Percentiles rank a stretch among this genome's conserved stretches.
phyloP scores from a whole-genome alignment of 495 filamentous ascomycete species.

The Beverwykella pulmonaria region DNA sequence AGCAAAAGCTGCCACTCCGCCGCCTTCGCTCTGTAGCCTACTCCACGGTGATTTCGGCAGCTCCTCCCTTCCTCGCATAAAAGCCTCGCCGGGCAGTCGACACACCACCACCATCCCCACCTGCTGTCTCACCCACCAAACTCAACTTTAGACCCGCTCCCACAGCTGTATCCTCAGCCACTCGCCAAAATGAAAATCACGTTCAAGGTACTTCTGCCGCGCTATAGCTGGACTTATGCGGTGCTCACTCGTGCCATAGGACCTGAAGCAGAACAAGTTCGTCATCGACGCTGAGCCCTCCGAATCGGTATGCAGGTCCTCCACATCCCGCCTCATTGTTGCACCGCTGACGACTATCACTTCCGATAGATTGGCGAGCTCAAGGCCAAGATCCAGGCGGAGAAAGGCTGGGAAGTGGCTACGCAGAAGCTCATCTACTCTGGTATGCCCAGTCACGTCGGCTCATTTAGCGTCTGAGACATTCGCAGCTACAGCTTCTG shows the following conservation, averaged over 20 bases:
- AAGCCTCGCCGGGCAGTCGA: neutral
- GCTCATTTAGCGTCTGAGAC: conserved; percentile 9
- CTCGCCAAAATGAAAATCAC: conserved; percentile 74
- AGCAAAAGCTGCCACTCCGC: conserved; percentile 14
- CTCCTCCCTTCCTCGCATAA: neutral
- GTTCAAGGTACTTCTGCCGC: conserved; percentile 64
- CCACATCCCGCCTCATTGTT: conserved; percentile 7
- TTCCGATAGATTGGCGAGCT: conserved; percentile 71
- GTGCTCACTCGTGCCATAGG: conserved; percentile 49
- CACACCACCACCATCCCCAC: conserved; percentile 10
- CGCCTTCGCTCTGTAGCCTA: conserved; percentile 13
- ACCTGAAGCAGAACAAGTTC: conserved; percentile 98
- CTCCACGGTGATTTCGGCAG: neutral
- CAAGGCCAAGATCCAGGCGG: conserved; percentile 83
- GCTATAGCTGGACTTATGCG: neutral
- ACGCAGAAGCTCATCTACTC: conserved; percentile 96
- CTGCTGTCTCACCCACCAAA: conserved; percentile 12
- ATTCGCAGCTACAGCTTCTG: conserved; percentile 11
- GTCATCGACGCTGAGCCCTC: conserved; percentile 89
- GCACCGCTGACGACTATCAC: conserved; percentile 1
- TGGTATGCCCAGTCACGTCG: conserved; percentile 59
- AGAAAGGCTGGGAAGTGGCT: conserved; percentile 89
- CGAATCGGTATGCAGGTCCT: conserved; percentile 71
- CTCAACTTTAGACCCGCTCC: neutral
- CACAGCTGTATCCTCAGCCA: neutral